Evolutionary conservation across 768 basidiomycete species (phyloP), one percentile per base, ranked within the genome.

Genomic region (Boletus barrowsii): DNA sequence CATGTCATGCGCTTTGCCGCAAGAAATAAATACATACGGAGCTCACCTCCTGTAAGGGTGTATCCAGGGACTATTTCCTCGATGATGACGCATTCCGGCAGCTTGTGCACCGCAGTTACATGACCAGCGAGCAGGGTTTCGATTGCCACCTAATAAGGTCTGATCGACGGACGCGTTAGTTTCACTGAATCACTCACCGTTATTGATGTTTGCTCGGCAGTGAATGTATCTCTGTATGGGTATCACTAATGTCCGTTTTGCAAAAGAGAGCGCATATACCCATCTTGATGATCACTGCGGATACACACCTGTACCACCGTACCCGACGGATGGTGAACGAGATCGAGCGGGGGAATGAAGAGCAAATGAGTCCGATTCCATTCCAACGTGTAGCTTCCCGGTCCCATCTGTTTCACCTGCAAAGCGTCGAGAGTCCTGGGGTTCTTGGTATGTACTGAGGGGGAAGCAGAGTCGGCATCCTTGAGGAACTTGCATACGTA

Each of bases 221-320:
- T 37, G 43, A 44, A 50, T 20, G 54, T 22, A 14, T 57, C 40
- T 48, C 58, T 65, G 22, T 8, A 47, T 4, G 10, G 13, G 22
- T 24, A 14, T 68, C 32, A 64, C 47, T 18, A 5, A 20, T 11
- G 24, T 35, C 6, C 11, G 0, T n/a, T 14, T 14, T 10, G 26
- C 10, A 1, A 7, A 32, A 35, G 18, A 20, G 26, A n/a, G 55
- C 54, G 55, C 58, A 60, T 62, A 57, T 65, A 66, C 65, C 58
- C 56, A 24, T 51, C 47, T 53, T 22, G 51, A 26, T 40, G 26
- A 24, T 58, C 53, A 32, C 47, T 35, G 7, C 67, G 65, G 33
- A 68, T 44, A 49, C 54, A 56, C 26, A 68, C 54, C 22, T 68
- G 67, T 9, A 67, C 67, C 18, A 69, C 63, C 3, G 59, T 58